A percentile compares a stretch with the other conserved stretches of the same genome.
These are phyloP conservation scores for Annulohypoxylon maeteangense DNA, from an alignment of 495 filamentous ascomycete genomes.

Conservation along the genomic window DNA sequence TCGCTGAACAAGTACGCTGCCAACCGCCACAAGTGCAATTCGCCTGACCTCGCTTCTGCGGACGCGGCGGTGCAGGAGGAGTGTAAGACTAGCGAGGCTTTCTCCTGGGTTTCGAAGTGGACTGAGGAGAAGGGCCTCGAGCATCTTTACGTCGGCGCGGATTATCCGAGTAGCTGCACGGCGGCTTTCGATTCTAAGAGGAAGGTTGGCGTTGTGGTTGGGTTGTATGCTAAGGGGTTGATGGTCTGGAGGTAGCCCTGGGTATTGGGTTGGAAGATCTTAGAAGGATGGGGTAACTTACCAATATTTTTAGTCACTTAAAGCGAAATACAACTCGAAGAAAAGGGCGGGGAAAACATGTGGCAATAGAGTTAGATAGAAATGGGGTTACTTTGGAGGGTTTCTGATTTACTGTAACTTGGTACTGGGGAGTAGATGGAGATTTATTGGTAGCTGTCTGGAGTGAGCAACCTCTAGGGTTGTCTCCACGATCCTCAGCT, in stretches of 20 bases:
- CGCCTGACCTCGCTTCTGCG: constrained; percentile 19
- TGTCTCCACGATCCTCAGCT: neutral
- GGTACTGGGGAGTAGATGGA: neutral
- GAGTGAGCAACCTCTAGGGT: neutral
- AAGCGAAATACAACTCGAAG: neutral
- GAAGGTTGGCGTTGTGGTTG: constrained; percentile 53
- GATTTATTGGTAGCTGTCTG: neutral
- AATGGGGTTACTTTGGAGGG: neutral
- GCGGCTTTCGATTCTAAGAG: constrained; percentile 52
- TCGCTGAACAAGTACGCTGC: constrained; percentile 43
- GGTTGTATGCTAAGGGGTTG: constrained; percentile 58
- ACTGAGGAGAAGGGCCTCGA: constrained; percentile 47
- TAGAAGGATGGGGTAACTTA: neutral
- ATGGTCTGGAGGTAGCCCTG: constrained; percentile 48
- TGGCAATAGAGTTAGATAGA: neutral
- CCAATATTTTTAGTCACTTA: neutral
- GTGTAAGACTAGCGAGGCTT: constrained; percentile 41
- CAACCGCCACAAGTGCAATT: constrained; percentile 41
- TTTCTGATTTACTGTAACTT: neutral
- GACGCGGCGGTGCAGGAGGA: constrained; percentile 40
- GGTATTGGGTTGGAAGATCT: neutral
- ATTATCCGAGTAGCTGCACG: constrained; percentile 50
- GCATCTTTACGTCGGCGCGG: constrained; percentile 50
- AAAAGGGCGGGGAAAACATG: neutral
- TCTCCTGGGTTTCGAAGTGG: constrained; percentile 58